Evolutionary conservation across 148 eudicot species (phyloP).

Genomic region (Rhododendron kiyosumense): DNA sequence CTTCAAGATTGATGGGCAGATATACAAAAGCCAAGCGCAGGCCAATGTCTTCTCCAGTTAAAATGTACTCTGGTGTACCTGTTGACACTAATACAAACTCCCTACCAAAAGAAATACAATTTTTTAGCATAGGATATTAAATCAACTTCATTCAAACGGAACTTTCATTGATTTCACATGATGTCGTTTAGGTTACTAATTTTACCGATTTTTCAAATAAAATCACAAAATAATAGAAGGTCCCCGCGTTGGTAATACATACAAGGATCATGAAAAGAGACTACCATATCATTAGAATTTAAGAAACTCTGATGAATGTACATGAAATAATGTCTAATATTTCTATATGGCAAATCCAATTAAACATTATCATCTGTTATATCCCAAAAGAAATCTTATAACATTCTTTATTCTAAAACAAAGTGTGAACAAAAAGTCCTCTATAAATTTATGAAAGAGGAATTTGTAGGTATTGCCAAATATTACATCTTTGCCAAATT

Average conservation of each 20-base stretch:
- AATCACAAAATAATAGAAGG: neutral
- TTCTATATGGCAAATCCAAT: neutral
- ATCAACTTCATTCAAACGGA: neutral
- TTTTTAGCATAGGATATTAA: neutral
- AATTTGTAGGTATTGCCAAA: no score
- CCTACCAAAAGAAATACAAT: constrained; percentile 33
- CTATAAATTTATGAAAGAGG: neutral
- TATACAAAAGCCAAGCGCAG: constrained; percentile 64
- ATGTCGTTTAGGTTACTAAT: neutral
- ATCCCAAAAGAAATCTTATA: neutral
- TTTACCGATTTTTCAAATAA: neutral
- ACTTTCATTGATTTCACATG: neutral
- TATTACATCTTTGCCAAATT: no score
- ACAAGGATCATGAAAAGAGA: neutral
- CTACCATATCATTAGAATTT: neutral
- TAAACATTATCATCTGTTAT: neutral
- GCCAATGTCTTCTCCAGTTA: constrained; percentile 83
- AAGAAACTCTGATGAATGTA: neutral
- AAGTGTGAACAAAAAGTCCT: neutral
- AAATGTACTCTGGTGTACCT: constrained; percentile 70
- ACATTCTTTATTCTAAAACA: neutral
- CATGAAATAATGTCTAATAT: neutral
- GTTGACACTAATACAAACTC: constrained; percentile 52
- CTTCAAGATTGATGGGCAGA: constrained; percentile 89
- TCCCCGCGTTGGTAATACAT: neutral